Evolutionary conservation across 192 early-diverging fungal species (phyloP), one percentile per base, ranked within the genome.

Genomic region (Ambispora gerdemannii): DNA sequence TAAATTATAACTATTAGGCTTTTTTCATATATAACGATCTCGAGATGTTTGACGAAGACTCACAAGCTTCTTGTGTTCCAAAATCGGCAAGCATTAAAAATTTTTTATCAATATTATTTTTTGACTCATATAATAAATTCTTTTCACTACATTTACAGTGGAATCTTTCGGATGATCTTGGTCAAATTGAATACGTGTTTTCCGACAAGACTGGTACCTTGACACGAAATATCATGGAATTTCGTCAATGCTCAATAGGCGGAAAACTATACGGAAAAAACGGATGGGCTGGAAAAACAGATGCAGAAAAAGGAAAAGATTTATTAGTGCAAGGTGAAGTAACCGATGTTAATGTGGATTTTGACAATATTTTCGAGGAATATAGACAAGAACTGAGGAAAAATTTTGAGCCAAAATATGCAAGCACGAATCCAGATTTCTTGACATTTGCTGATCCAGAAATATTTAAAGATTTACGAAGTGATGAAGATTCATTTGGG

Each of bases 161-260:
- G 95, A 97, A 95, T 75, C 79, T 98, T 24, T 94, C 92, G 13
- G 97, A 98, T 72, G 97, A 98, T 72, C 80, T 98, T 50, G 95
- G 93, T 61, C 93, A 96, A 74, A 93, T 98, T 32, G 92, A 95
- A 73, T 98, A 98, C 75, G 87, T 98, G 0, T 98, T 98, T 73
- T 91, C 90, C 27, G 96, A 98, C 80, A 98, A 98, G 73, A 98
- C 96, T 19, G 96, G 96, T 17, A 96, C 96, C 4, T 80, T 98
- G 61, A 98, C 96, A 7, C 89, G 90, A 70, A 98, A 98, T 72
- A 86, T 92, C 33, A 98, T 98, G 96, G 90, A 95, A 76, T 98
- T 98, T 69, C 93, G 93, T 58, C 93, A 93, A 81, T 95, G 92
- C 78, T 86, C 90, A 0, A 92, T 98, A 74, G 86, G 85, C 69